Evolutionary conservation across 1,284 basidiomycete genomes (phyloP).

Genomic region (Apiotrichum siamense): DNA sequence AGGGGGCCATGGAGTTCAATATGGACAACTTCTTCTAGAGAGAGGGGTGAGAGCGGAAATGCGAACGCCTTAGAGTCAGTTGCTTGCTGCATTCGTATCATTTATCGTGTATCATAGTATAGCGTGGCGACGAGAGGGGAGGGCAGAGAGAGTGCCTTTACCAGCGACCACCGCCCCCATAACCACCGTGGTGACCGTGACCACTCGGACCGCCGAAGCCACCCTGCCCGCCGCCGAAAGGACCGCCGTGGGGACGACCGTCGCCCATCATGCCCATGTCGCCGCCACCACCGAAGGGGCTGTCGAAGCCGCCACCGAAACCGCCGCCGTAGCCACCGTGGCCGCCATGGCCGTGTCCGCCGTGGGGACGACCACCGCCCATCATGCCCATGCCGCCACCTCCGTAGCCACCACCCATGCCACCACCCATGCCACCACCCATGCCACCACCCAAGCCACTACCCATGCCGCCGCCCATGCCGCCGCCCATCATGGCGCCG

Average conservation of each 20-base stretch:
- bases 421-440: slow-evolving; percentile 10
- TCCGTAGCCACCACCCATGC: neutral
- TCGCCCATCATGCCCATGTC: neutral
- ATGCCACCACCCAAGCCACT: slow-evolving; percentile 4
- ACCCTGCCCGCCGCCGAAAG: neutral
- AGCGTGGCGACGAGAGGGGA: too few species aligned
- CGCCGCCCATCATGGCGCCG: neutral
- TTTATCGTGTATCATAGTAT: too few species aligned
- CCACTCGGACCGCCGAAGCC: neutral
- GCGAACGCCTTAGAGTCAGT: too few species aligned
- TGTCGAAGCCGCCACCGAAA: neutral
- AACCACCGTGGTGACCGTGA: neutral
- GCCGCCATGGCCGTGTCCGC: neutral
- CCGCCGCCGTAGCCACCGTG: neutral
- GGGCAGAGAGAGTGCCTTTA: neutral
- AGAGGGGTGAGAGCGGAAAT: too few species aligned
- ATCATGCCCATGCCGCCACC: neutral
- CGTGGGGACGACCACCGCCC: neutral
- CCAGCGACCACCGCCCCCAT: neutral
- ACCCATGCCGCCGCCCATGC: slow-evolving; percentile 14
- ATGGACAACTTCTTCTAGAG: slow-evolving; percentile 45
- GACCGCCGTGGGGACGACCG: neutral
- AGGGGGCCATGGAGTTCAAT: slow-evolving; percentile 47
- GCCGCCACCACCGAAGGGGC: neutral
- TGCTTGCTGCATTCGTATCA: too few species aligned